Evolutionary conservation across 805 yeast genomes (phyloP), one percentile per base, ranked within the genome.

Genomic region (Candida manassasensis): DNA sequence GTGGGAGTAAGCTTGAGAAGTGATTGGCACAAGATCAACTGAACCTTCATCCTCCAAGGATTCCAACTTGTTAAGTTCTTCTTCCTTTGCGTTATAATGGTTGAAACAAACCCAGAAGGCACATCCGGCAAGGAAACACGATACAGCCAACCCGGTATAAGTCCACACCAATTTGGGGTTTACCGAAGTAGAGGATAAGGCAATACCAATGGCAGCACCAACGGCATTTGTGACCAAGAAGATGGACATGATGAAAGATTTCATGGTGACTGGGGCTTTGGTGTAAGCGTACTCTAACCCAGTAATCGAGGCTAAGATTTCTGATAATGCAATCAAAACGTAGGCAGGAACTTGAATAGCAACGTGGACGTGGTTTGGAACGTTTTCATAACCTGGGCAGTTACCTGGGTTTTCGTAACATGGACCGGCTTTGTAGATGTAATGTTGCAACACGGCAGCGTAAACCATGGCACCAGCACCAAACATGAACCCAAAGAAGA

Each of bases 261-360:
- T 77, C 84, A 78, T 77, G 33, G 72, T 61, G 6, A 69, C 71
- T 27, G 93, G 93, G 4, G 93, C 90, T 63, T 84, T 81, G 18
- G 88, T 78, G 63, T 81, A 84, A 13, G 94, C 94, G 53, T 81
- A 83, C 63, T 84, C 93, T 47, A 81, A 73, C 48, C 90, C 93
- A 15, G 93, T 83, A 48, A 83, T 75, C 35, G 84, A 80, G 21
- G 89, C 88, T 47, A 84, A 73, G 45, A 84, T 83, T 59, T 84
- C 94, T 12, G 88, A 76, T 36, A 81, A 54, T 9, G 84, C 90
- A 57, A 81, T 77, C 43, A 84, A 61, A 28, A 81, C 71, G 58
- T 84, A 84, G 3, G 87, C 82, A 12, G 82, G 82, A n/a, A 65
- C 67, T 62, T 83, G 89, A 41, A 77, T 66, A 44, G 84, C 85